A percentile compares a stretch with the other conserved stretches of the same genome.
phyloP scores from a whole-genome alignment of 2,329 filamentous ascomycete species.

The Delphinella strobiligena region DNA sequence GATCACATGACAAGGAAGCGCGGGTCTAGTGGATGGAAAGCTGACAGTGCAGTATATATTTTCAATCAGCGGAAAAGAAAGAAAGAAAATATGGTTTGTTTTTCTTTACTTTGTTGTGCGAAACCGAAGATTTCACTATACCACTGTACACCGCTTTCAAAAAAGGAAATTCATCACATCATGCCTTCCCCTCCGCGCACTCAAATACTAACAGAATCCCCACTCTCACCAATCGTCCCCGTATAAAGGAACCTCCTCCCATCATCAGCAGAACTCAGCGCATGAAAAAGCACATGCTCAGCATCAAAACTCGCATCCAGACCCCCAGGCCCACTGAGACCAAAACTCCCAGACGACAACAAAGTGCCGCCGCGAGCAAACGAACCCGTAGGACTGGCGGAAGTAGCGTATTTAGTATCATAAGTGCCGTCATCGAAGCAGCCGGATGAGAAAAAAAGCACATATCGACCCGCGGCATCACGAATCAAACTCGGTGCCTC shows the following conservation, averaged over 20 bases:
- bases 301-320: constrained; percentile 12
- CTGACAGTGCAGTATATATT: too few species aligned
- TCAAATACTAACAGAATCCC: constrained; percentile 1
- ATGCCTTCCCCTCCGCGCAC: too few species aligned
- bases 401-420: constrained; percentile 15
- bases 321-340: constrained; percentile 12
- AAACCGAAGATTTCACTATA: too few species aligned
- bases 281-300: constrained; percentile 13
- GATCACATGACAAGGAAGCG: too few species aligned
- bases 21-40: too few species aligned
- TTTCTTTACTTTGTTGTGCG: too few species aligned
- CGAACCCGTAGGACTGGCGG: constrained; percentile 6
- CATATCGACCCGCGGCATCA: constrained; percentile 15
- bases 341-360: constrained; percentile 6
- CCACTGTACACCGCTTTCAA: too few species aligned
- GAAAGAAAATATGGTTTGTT: too few species aligned
- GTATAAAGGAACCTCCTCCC: constrained; percentile 11
- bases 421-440: constrained; percentile 19
- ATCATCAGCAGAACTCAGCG: constrained; percentile 6
- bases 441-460: constrained; percentile 19
- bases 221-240: constrained; percentile 2
- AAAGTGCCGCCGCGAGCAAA: constrained; percentile 10
- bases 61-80: too few species aligned
- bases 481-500: constrained; percentile 17
- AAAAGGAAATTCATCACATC: too few species aligned